Percentiles rank a stretch among this genome's conserved stretches.
phyloP scores from a whole-genome alignment of 164 flowering plant genomes.

The grape (Vitis vinifera) region ASM3070453v1 NC_081809.1:5142001-5142500 shows the following conservation, averaged over 20 bases:
- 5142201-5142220: conserved; percentile 49
- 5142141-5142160: conserved; percentile 65
- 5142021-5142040: conserved; percentile 70
- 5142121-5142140: conserved; percentile 75
- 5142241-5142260: conserved; percentile 66
- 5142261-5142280: conserved; percentile 75
- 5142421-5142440: conserved; percentile 92
- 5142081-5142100: conserved; percentile 54
- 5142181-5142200: conserved; percentile 21
- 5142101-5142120: conserved; percentile 54
- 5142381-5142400: neutral
- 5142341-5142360: neutral
- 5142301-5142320: neutral
- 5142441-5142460: conserved; percentile 91
- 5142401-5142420: conserved; percentile 47
- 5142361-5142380: neutral
- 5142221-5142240: conserved; percentile 72
- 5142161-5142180: conserved; percentile 62
- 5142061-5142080: conserved; percentile 68
- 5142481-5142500: conserved; percentile 61
- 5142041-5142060: conserved; percentile 80
- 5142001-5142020: conserved; percentile 93
- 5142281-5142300: conserved; percentile 65
- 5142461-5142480: conserved; percentile 95
- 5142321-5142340: neutral